Evolutionary conservation across 169 alveolate genomes (phyloP), one percentile per base, ranked within the genome.

Genomic region (Eimeria necatrix): DNA sequence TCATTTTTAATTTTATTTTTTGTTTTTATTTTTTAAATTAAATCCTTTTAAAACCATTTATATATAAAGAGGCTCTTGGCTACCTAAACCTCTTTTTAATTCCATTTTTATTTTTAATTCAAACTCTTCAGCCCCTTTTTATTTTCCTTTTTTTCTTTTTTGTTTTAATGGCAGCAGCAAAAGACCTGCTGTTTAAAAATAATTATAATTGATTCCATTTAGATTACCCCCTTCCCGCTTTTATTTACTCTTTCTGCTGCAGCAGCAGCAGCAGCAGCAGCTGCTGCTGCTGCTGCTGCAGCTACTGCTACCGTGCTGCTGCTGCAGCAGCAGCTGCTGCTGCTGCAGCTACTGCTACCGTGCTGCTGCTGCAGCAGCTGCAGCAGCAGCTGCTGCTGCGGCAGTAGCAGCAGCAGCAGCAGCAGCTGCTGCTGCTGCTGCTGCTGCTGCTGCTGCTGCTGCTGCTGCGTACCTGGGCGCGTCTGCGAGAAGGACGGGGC

Each of bases 401-500:
- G 20, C 48, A 68, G 78, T 12, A 14, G 78, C 20, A 8, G 0
- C 22, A 22, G 78, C 32, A 22, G 9, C 78, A 12, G 20, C 48
- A 0, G 32, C n/a, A 22, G 1, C 32, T 20, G 78, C 32, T 8
- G 48, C 46, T 68, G 22, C 78, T 22, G 8, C 48, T 0, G 78
- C 8, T 68, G 78, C 78, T 32, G 41, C 0, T 5, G 20, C 64
- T 46, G 10, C 46, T 51, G 4, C 24, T 81, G 3, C 2, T 59
- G 46, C 46, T 48, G 10, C 14, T 52, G 48, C 83, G 22, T 24
- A 87, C 93, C 93, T 73, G 26, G 26, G 18, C 4, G 64, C 93
- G n/a, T 87, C 93, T 10, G 56, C 48, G 14, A 87, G 93, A 10
- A 87, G 93, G 4, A 64, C 81, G 18, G 93, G 93, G 22, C 83